Percentiles rank a stretch among this genome's conserved stretches.
phyloP scores from a whole-genome alignment of 768 basidiomycete species.

The Atractiella rhizophila region DNA sequence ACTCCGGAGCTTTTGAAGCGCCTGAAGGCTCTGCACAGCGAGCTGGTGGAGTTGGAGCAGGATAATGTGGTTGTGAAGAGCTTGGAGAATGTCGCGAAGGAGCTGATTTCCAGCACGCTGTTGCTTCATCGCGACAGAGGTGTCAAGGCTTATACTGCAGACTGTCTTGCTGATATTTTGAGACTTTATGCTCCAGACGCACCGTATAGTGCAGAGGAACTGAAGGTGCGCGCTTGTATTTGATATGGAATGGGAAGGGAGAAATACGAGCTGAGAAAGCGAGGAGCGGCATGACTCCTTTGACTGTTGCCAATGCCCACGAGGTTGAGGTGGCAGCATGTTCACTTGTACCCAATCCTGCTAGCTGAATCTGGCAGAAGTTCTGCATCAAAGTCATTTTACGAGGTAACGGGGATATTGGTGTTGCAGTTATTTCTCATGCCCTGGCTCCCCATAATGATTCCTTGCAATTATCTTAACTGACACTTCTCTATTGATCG shows the following conservation, averaged over 20 bases:
- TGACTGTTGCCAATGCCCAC: neutral
- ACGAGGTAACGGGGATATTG: no score
- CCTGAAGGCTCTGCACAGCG: constrained; percentile 22
- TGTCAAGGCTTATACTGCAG: constrained; percentile 80
- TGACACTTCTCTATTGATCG: neutral
- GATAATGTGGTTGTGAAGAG: constrained; percentile 53
- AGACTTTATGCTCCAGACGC: constrained; percentile 88
- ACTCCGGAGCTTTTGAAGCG: constrained; percentile 5
- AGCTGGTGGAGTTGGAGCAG: constrained; percentile 58
- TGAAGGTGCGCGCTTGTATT: constrained; percentile 26
- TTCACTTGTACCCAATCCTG: no score
- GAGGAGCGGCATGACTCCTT: no score
- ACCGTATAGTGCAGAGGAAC: constrained; percentile 65
- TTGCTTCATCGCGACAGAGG: constrained; percentile 86
- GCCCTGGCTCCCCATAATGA: no score
- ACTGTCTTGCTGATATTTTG: constrained; percentile 81
- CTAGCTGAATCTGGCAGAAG: no score
- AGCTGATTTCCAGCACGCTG: constrained; percentile 52
- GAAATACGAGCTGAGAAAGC: no score
- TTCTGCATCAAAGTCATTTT: no score
- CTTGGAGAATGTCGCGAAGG: constrained; percentile 41
- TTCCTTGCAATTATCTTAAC: neutral
- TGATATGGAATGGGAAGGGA: no score
- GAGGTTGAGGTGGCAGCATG: neutral
- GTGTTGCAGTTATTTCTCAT: no score